A percentile compares a stretch with the other conserved stretches of the same genome.
These are phyloP conservation scores for Lentinula sp. DNA, from an alignment of 768 basidiomycete species.

Conservation along the genomic window DNA sequence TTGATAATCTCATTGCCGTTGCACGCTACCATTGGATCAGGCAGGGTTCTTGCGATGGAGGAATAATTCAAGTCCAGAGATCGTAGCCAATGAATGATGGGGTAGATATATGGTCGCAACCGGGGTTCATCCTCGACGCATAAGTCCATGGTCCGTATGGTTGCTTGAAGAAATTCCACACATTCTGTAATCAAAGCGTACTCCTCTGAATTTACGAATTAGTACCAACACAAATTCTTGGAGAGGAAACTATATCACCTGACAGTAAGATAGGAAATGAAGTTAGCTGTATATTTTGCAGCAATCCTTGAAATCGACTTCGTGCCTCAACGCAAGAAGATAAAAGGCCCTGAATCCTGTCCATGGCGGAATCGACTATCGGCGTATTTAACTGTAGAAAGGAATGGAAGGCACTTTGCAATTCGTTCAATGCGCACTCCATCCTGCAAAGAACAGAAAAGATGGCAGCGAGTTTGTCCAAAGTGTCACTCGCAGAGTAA, in stretches of 20 bases:
- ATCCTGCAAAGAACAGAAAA: conserved; percentile 6
- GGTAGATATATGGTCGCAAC: neutral
- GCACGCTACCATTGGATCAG: neutral
- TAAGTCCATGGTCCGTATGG: neutral
- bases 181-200: neutral
- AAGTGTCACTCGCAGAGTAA: conserved; percentile 5
- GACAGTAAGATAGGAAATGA: neutral
- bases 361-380: neutral
- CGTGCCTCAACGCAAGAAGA: neutral
- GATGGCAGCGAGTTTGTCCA: neutral
- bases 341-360: neutral
- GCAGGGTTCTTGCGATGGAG: neutral
- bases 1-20: conserved; percentile 45
- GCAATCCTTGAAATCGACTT: neutral
- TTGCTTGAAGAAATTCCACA: neutral
- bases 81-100: neutral
- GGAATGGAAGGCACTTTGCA: conserved; percentile 16
- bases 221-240: neutral
- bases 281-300: neutral
- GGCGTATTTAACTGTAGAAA: conserved; percentile 10
- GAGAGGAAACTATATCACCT: neutral
- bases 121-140: neutral
- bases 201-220: neutral
- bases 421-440: conserved; percentile 18
- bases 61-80: neutral